Conservation (phyloP, 768 basidiomycete species). For the Pisolithus marmoratus region DNA sequence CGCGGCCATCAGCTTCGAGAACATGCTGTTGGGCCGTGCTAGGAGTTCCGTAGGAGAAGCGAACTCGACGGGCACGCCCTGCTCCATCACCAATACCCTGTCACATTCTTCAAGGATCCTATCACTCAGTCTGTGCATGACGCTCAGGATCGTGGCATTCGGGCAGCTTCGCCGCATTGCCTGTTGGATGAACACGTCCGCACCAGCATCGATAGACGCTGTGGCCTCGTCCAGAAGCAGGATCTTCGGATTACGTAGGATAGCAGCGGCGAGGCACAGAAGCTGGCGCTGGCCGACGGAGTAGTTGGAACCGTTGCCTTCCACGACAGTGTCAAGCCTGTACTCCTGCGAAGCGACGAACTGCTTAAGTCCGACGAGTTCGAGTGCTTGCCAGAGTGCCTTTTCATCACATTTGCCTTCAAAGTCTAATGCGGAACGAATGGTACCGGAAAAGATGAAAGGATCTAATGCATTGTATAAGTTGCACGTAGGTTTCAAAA, state of each 20-base stretch:
- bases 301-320: constrained; percentile 67
- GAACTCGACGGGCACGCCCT: constrained; percentile 23
- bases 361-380: constrained; percentile 49
- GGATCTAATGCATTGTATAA: constrained; percentile 13
- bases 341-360: constrained; percentile 68
- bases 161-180: constrained; percentile 27
- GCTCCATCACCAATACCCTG: constrained; percentile 35
- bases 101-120: constrained; percentile 24
- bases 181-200: constrained; percentile 64
- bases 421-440: constrained; percentile 24
- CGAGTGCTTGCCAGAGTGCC: constrained; percentile 36
- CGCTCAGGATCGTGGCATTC: constrained; percentile 22
- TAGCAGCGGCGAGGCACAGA: constrained; percentile 46
- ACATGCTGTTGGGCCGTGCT: constrained; percentile 20
- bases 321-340: constrained; percentile 72
- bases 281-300: constrained; percentile 92
- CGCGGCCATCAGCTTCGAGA: constrained; percentile 23
- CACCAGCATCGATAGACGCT: constrained; percentile 78
- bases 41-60: constrained; percentile 19
- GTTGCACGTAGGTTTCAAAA: background rate
- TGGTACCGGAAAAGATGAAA: constrained; percentile 29
- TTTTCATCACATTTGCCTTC: constrained; percentile 18
- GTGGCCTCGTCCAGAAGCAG: constrained; percentile 28
- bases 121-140: constrained; percentile 28
- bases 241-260: constrained; percentile 27